These are phyloP conservation scores for Hortiboletus flavorubellus DNA, from an alignment of 768 basidiomycete genomes.

Conservation along the genomic window DNA sequence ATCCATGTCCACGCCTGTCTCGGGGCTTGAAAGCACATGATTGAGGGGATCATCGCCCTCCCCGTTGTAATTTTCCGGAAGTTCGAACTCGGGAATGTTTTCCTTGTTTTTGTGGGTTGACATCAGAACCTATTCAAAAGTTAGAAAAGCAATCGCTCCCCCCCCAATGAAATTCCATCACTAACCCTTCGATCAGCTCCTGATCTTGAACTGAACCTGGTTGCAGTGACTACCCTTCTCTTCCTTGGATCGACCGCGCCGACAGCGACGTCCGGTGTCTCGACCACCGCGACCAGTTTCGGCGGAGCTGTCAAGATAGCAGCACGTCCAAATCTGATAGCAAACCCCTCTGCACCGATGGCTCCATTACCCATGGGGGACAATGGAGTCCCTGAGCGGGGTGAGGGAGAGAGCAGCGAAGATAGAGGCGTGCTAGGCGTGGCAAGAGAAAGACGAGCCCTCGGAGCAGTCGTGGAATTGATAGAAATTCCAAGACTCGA, in stretches of 20 bases:
- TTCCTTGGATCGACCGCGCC: constrained; percentile 86
- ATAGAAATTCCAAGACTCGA: constrained; percentile 34
- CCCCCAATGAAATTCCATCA: constrained; percentile 6
- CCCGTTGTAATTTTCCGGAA: constrained; percentile 21
- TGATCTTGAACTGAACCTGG: constrained; percentile 77
- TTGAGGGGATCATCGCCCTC: constrained; percentile 4
- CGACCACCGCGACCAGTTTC: constrained; percentile 75
- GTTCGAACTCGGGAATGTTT: constrained; percentile 15
- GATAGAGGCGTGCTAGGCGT: constrained; percentile 41
- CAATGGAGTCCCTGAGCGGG: constrained; percentile 34
- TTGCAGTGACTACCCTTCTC: constrained; percentile 81
- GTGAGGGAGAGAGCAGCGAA: constrained; percentile 27
- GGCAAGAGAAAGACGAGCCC: constrained; percentile 43
- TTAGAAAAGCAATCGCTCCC: not conserved
- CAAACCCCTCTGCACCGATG: constrained; percentile 33
- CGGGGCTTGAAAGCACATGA: constrained; percentile 15
- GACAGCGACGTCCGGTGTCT: constrained; percentile 85
- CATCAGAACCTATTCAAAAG: constrained; percentile 61
- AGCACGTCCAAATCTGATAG: constrained; percentile 60
- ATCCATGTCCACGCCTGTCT: constrained; percentile 56
- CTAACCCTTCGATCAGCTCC: constrained; percentile 82
- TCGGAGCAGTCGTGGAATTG: constrained; percentile 34
- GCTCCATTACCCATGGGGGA: constrained; percentile 25
- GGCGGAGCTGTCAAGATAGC: constrained; percentile 83
- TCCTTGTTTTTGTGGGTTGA: constrained; percentile 73